Evolutionary conservation across 257 asterid genomes (phyloP).

Genomic region (Solanum clarkiae): DNA sequence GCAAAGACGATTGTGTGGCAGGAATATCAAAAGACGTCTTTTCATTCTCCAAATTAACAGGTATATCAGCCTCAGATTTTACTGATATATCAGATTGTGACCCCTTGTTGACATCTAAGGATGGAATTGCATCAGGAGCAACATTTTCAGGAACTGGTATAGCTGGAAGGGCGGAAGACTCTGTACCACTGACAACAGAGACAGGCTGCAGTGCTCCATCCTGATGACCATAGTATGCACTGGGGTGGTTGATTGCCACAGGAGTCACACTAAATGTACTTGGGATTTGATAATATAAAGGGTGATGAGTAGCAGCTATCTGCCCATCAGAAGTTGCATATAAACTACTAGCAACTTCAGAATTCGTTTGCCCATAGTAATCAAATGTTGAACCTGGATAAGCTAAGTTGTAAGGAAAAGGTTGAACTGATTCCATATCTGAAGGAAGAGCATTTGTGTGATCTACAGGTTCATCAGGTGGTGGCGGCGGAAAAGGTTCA

Average conservation of each 20-base stretch:
- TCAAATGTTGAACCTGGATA: slow-evolving; percentile 46
- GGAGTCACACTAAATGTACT: slow-evolving; percentile 37
- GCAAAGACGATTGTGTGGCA: slow-evolving; percentile 15
- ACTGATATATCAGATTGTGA: slow-evolving; percentile 17
- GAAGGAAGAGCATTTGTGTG: slow-evolving; percentile 32
- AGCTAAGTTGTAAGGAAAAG: slow-evolving; percentile 35
- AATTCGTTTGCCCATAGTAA: slow-evolving; percentile 47
- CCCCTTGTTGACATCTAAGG: slow-evolving; percentile 14
- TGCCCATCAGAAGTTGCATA: slow-evolving; percentile 48
- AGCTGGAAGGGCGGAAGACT: slow-evolving; percentile 24
- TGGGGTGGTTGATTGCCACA: slow-evolving; percentile 32
- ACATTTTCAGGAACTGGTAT: slow-evolving; percentile 14
- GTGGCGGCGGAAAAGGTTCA: slow-evolving; percentile 89
- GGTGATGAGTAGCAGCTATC: slow-evolving; percentile 37
- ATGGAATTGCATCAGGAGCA: slow-evolving; percentile 14
- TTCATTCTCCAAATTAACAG: slow-evolving; percentile 7
- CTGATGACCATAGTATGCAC: slow-evolving; percentile 53
- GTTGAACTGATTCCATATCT: slow-evolving; percentile 32
- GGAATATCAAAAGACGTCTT: slow-evolving; percentile 14
- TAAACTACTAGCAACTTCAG: slow-evolving; percentile 25
- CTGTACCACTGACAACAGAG: slow-evolving; percentile 16
- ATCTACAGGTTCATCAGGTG: slow-evolving; percentile 82
- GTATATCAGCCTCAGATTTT: slow-evolving; percentile 10
- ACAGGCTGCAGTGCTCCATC: slow-evolving; percentile 28
- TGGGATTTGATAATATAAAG: slow-evolving; percentile 53